Conservation (phyloP, 2,329 filamentous ascomycete species). For the Sporothrix protearum region DNA sequence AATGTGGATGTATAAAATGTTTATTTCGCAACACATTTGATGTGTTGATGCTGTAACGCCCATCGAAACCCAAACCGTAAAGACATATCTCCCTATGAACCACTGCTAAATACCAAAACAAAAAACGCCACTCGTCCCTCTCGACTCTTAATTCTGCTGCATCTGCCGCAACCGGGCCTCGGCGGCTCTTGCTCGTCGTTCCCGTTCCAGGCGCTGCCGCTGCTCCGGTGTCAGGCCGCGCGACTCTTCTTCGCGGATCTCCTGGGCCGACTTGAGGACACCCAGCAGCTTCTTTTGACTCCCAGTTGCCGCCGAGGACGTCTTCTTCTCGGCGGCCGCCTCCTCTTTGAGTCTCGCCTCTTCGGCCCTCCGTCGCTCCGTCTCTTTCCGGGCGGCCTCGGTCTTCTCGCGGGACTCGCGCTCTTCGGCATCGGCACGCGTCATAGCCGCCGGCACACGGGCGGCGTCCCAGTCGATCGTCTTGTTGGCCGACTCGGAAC, state of each 20-base stretch:
- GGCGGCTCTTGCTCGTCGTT: slow-evolving; percentile 83
- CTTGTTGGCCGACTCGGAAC: slow-evolving; percentile 74
- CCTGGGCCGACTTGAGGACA: slow-evolving; percentile 68
- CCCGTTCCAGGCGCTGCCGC: slow-evolving; percentile 76
- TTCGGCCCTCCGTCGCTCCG: slow-evolving; percentile 67
- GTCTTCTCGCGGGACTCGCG: slow-evolving; percentile 67
- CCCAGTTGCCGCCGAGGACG: not conserved
- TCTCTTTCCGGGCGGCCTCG: slow-evolving; percentile 65
- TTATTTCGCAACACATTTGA: not conserved
- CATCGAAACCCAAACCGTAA: not conserved
- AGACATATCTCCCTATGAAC: not conserved
- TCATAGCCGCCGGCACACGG: slow-evolving; percentile 67
- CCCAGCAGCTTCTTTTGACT: slow-evolving; percentile 50
- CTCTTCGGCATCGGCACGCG: slow-evolving; percentile 65
- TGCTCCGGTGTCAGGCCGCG: slow-evolving; percentile 86
- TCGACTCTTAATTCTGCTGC: not conserved
- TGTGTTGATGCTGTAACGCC: not conserved
- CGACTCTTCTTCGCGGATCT: slow-evolving; percentile 77
- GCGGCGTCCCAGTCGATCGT: slow-evolving; percentile 66
- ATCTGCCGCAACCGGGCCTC: slow-evolving; percentile 72
- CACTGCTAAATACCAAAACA: not conserved
- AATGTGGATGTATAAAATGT: not conserved
- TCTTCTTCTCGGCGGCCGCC: slow-evolving; percentile 50
- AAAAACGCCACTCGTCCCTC: not conserved
- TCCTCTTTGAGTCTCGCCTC: slow-evolving; percentile 68